phyloP scores from a whole-genome alignment of 768 basidiomycete genomes.

The Lentinula guzmanii region DNA sequence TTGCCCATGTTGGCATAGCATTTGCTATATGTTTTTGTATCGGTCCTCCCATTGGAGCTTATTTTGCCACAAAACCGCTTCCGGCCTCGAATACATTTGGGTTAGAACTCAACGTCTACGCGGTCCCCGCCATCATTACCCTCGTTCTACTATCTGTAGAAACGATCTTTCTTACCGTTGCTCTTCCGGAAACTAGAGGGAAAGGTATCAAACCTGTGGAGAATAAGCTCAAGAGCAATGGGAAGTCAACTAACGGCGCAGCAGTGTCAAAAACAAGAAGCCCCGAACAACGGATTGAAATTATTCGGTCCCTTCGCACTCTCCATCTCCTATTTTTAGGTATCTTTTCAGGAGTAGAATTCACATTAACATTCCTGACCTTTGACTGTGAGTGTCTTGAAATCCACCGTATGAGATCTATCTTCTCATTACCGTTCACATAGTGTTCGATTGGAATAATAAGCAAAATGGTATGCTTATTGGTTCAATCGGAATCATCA shows the following conservation, averaged over 20 bases:
- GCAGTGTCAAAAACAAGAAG: conserved; percentile 23
- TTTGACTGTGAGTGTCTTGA: conserved; percentile 64
- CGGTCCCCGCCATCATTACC: conserved; percentile 81
- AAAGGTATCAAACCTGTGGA: conserved; percentile 22
- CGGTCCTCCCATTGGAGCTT: conserved; percentile 92
- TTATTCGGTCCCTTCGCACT: conserved; percentile 54
- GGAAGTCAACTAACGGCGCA: conserved; percentile 19
- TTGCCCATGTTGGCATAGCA: conserved; percentile 92
- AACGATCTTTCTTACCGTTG: conserved; percentile 67
- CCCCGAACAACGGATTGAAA: conserved; percentile 44
- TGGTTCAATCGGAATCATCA: conserved; percentile 84
- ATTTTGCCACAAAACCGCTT: conserved; percentile 85
- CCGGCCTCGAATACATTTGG: conserved; percentile 53
- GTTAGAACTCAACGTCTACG: conserved; percentile 80
- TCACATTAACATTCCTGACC: conserved; percentile 93
- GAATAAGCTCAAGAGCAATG: conserved; percentile 15
- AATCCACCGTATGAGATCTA: background rate
- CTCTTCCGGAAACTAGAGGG: conserved; percentile 83
- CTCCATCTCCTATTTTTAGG: conserved; percentile 84
- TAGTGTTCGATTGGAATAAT: conserved; percentile 88
- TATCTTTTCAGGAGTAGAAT: conserved; percentile 93
- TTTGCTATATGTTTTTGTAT: conserved; percentile 94
- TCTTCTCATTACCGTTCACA: background rate
- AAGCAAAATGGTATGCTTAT: conserved; percentile 83
- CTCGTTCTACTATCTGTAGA: conserved; percentile 72